Evolutionary conservation across 2,329 filamentous ascomycete genomes (phyloP).

Genomic region (Fusarium denticulatum): DNA sequence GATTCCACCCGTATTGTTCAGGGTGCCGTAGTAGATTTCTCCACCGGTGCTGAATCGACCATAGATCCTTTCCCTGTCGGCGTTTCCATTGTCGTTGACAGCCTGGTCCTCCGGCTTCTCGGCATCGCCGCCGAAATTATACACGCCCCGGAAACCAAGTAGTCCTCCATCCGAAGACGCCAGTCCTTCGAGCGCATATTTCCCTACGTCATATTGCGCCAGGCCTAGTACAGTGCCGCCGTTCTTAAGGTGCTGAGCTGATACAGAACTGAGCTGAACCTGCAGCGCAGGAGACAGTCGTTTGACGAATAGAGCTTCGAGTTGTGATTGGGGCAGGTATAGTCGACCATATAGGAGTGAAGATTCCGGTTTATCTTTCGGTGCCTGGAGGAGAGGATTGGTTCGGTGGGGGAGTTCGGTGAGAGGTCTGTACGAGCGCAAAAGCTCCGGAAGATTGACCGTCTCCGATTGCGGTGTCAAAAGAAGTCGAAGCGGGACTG

Average conservation of each 20-base stretch:
- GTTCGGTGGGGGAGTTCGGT: constrained; percentile 63
- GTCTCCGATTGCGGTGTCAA: constrained; percentile 74
- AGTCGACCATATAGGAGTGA: constrained; percentile 79
- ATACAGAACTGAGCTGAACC: constrained; percentile 82
- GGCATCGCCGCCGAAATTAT: constrained; percentile 89
- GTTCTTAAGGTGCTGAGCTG: constrained; percentile 74
- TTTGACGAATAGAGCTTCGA: constrained; percentile 86
- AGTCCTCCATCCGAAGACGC: constrained; percentile 93
- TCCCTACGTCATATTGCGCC: constrained; percentile 84
- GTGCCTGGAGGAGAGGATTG: constrained; percentile 36
- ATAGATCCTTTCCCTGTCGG: constrained; percentile 70
- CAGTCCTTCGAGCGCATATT: constrained; percentile 88
- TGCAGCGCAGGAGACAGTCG: constrained; percentile 81
- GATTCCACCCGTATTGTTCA: constrained; percentile 93
- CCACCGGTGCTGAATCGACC: constrained; percentile 90
- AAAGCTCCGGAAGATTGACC: constrained; percentile 79
- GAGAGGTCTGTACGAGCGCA: constrained; percentile 85
- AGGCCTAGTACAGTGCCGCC: constrained; percentile 79
- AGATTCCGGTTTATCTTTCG: constrained; percentile 52
- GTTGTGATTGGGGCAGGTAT: constrained; percentile 83
- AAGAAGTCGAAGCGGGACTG: constrained; percentile 75
- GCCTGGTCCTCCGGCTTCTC: constrained; percentile 41
- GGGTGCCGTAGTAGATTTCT: constrained; percentile 92
- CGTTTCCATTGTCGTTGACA: constrained; percentile 35
- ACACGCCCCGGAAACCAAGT: constrained; percentile 86